These are phyloP conservation scores for Penicillium riverlandense DNA, from an alignment of 495 filamentous ascomycete genomes.

Conservation along the genomic window DNA sequence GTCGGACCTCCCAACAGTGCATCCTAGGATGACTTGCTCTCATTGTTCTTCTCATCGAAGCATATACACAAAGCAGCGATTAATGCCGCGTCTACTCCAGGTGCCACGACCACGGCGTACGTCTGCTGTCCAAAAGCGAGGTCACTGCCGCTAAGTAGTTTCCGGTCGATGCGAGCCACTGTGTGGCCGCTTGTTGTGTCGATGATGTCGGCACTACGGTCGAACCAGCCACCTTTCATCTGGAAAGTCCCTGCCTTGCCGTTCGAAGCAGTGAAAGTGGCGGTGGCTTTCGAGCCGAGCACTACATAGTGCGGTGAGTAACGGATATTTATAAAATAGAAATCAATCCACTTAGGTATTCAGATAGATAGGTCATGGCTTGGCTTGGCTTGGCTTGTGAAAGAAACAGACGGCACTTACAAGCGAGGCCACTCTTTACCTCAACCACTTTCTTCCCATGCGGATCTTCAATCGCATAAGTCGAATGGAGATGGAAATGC, in stretches of 20 bases:
- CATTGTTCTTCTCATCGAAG: conserved; percentile 56
- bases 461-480: conserved; percentile 34
- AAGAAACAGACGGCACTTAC: conserved; percentile 25
- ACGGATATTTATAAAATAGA: not conserved
- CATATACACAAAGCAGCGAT: conserved; percentile 55
- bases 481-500: conserved; percentile 41
- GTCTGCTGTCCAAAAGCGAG: conserved; percentile 51
- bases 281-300: conserved; percentile 23
- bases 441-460: conserved; percentile 37
- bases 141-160: conserved; percentile 45
- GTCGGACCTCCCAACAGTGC: no score
- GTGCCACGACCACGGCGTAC: conserved; percentile 52
- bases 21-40: not conserved
- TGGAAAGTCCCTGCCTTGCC: conserved; percentile 8
- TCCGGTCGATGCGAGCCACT: conserved; percentile 49
- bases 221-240: conserved; percentile 24
- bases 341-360: not conserved
- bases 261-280: conserved; percentile 15
- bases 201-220: conserved; percentile 20
- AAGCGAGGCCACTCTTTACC: conserved; percentile 40
- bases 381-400: not conserved
- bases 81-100: conserved; percentile 51
- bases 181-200: conserved; percentile 31
- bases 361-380: no score
- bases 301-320: conserved; percentile 10